Conservation (phyloP, 2,329 filamentous ascomycete species). For the Aspergillus candidus region DNA sequence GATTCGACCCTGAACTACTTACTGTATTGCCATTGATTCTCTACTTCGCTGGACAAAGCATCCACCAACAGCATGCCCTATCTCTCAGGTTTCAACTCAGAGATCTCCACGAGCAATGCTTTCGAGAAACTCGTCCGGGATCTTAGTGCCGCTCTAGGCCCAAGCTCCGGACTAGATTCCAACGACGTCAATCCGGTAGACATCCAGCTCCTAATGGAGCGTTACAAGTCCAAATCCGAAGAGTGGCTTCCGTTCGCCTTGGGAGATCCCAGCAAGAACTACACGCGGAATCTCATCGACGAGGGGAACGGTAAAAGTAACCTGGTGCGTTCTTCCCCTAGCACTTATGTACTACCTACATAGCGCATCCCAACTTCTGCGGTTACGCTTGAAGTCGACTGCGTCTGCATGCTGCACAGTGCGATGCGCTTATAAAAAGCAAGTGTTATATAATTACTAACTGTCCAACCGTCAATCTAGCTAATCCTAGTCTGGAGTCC, state of each 20-base stretch:
- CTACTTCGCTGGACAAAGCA: not conserved
- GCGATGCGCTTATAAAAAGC: not conserved
- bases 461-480: slow-evolving; percentile 39
- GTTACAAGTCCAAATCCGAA: slow-evolving; percentile 61
- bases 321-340: slow-evolving; percentile 46
- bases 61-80: slow-evolving; percentile 27
- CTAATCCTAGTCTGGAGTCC: slow-evolving; percentile 86
- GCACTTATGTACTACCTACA: not conserved
- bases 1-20: not conserved
- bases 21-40: not conserved
- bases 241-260: slow-evolving; percentile 75
- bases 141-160: slow-evolving; percentile 70
- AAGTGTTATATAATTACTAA: slow-evolving; percentile 5
- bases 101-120: slow-evolving; percentile 13
- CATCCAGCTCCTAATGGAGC: slow-evolving; percentile 65
- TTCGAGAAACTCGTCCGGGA: slow-evolving; percentile 67
- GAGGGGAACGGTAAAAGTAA: slow-evolving; percentile 80
- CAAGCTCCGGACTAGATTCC: slow-evolving; percentile 74
- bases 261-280: slow-evolving; percentile 61
- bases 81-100: slow-evolving; percentile 13
- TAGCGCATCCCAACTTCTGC: too few species aligned
- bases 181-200: slow-evolving; percentile 71
- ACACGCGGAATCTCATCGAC: slow-evolving; percentile 85
- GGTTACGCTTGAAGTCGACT: not conserved
- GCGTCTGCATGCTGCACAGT: not conserved